phyloP scores from a whole-genome alignment of 2,329 filamentous ascomycete genomes.

The Hypoxylon sp. region DNA sequence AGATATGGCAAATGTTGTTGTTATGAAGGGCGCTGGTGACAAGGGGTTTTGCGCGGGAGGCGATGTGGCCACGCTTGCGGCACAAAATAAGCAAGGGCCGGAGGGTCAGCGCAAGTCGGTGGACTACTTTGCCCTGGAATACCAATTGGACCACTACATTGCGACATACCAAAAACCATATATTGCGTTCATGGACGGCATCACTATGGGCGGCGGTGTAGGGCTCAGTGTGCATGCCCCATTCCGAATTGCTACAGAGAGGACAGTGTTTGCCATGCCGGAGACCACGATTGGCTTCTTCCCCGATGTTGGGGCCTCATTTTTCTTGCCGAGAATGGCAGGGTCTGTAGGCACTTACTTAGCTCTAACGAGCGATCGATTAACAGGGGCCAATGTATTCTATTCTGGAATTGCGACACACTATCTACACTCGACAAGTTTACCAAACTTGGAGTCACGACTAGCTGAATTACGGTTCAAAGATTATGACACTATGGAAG shows the following conservation, averaged over 20 bases:
- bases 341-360: slow-evolving; percentile 92
- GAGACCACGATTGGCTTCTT: slow-evolving; percentile 99
- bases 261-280: slow-evolving; percentile 97
- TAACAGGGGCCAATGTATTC: slow-evolving; percentile 87
- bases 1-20: slow-evolving; percentile 90
- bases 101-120: slow-evolving; percentile 81
- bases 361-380: slow-evolving; percentile 87
- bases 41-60: slow-evolving; percentile 94
- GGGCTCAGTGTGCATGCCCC: slow-evolving; percentile 95
- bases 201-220: slow-evolving; percentile 98
- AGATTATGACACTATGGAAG: slow-evolving; percentile 76
- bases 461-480: slow-evolving; percentile 91
- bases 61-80: slow-evolving; percentile 85
- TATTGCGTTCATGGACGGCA: slow-evolving; percentile 95
- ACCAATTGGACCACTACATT: slow-evolving; percentile 95
- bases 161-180: slow-evolving; percentile 95
- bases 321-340: slow-evolving; percentile 93
- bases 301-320: slow-evolving; percentile 95
- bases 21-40: slow-evolving; percentile 90
- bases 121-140: slow-evolving; percentile 95
- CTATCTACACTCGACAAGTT: slow-evolving; percentile 91
- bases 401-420: slow-evolving; percentile 95
- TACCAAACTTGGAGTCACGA: slow-evolving; percentile 85
- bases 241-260: slow-evolving; percentile 95
- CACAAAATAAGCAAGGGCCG: slow-evolving; percentile 76